A percentile compares a stretch with the other conserved stretches of the same genome.
Conservation (phyloP, 257 asterid species). For the Fraxinus anomala region DNA sequence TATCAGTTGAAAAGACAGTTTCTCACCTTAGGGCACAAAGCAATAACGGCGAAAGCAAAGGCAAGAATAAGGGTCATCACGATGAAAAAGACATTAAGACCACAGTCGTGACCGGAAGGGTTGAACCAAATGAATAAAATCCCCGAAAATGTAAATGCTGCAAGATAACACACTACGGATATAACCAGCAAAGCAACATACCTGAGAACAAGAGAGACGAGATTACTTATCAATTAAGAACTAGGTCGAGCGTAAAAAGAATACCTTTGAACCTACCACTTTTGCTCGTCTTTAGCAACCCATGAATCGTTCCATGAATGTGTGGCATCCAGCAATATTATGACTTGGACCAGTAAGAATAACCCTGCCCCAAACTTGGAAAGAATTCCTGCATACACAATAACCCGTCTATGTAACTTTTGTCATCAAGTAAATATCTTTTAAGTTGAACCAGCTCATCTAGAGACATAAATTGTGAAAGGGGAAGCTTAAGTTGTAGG, state of each 20-base stretch:
- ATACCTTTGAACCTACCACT: constrained; percentile 59
- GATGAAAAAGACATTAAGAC: constrained; percentile 89
- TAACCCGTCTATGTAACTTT: not conserved
- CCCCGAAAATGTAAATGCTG: constrained; percentile 65
- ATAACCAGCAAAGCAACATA: constrained; percentile 75
- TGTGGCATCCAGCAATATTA: constrained; percentile 80
- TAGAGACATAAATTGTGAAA: not conserved
- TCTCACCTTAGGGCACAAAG: constrained; percentile 84
- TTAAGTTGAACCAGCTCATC: too few species aligned
- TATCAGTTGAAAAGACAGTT: not conserved
- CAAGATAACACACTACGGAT: constrained; percentile 78
- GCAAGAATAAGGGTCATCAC: constrained; percentile 83
- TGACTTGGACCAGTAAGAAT: constrained; percentile 84
- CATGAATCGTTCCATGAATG: constrained; percentile 97
- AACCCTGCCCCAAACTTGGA: constrained; percentile 97
- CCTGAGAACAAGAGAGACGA: constrained; percentile 51
- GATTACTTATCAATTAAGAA: constrained; percentile 27
- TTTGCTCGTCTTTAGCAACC: constrained; percentile 95
- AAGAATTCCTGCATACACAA: constrained; percentile 58
- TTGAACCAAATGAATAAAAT: constrained; percentile 97
- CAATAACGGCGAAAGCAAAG: constrained; percentile 71
- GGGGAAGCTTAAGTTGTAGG: not conserved
- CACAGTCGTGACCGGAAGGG: constrained; percentile 91
- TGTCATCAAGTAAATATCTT: too few species aligned
- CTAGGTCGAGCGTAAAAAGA: constrained; percentile 1